Conservation (phyloP, 2,329 filamentous ascomycete species). For the Cladophialophora yegresii region DNA sequence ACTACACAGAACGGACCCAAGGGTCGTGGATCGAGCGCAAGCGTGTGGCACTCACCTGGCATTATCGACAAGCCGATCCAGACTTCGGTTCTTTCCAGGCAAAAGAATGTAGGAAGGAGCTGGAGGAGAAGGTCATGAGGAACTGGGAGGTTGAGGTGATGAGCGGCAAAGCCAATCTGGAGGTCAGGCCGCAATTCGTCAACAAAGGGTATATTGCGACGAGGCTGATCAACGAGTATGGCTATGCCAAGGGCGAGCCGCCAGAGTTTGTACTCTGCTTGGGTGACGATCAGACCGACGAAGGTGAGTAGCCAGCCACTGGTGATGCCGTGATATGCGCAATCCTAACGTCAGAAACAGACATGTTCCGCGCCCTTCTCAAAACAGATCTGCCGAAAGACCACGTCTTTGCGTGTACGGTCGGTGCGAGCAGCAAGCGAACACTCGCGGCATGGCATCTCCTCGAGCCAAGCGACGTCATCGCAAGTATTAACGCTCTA, state of each 20-base stretch:
- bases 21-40: constrained; percentile 94
- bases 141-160: constrained; percentile 94
- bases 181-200: constrained; percentile 94
- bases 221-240: constrained; percentile 75
- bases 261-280: constrained; percentile 87
- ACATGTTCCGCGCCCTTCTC: constrained; percentile 79
- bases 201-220: constrained; percentile 97
- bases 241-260: constrained; percentile 54
- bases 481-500: constrained; percentile 58
- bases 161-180: constrained; percentile 93
- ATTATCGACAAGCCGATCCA: constrained; percentile 88
- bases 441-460: constrained; percentile 90
- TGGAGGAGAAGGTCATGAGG: constrained; percentile 73
- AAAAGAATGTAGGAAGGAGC: constrained; percentile 75
- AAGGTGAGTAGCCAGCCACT: constrained; percentile 70
- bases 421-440: constrained; percentile 87
- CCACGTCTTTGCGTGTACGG: constrained; percentile 85
- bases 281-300: constrained; percentile 95
- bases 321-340: constrained; percentile 72
- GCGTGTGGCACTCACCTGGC: constrained; percentile 92
- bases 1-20: constrained; percentile 82
- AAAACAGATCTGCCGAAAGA: constrained; percentile 59
- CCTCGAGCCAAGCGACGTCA: constrained; percentile 83
- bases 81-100: constrained; percentile 81
- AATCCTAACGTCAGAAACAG: constrained; percentile 43